Percentiles rank a stretch among this genome's conserved stretches.
Evolutionary conservation across 768 basidiomycete genomes (phyloP).

Genomic region (Terana coerulea): DNA sequence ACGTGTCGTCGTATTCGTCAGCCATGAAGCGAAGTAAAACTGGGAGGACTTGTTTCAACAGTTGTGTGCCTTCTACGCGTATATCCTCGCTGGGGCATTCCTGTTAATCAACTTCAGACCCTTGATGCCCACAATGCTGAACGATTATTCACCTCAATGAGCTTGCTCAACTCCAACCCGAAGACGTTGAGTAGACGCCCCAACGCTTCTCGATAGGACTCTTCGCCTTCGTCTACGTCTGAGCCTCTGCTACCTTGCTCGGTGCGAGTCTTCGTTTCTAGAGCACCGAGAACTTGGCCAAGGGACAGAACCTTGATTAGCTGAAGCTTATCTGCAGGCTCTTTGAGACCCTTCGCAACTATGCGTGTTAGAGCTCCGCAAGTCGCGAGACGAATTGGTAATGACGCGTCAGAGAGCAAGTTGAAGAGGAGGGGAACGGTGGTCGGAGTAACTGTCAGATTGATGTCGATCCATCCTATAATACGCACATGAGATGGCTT

Average conservation of each 20-base stretch:
- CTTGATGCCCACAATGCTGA: neutral
- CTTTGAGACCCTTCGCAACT: conserved; percentile 90
- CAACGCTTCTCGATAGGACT: conserved; percentile 84
- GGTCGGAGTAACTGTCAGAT: conserved; percentile 86
- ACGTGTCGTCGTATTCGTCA: conserved; percentile 88
- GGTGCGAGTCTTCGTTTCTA: conserved; percentile 72
- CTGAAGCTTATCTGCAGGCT: conserved; percentile 84
- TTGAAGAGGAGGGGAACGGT: conserved; percentile 84
- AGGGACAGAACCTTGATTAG: conserved; percentile 87
- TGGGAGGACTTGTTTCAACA: conserved; percentile 69
- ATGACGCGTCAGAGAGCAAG: conserved; percentile 71
- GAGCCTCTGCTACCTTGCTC: conserved; percentile 64
- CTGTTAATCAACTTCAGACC: conserved; percentile 30
- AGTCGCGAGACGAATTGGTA: conserved; percentile 81
- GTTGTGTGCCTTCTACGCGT: conserved; percentile 55
- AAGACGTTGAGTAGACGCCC: conserved; percentile 79
- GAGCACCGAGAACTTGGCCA: conserved; percentile 72
- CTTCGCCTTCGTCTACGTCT: conserved; percentile 81
- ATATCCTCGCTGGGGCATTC: conserved; percentile 58
- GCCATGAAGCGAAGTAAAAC: conserved; percentile 85
- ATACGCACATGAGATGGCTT: conserved; percentile 5
- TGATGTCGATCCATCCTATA: conserved; percentile 96
- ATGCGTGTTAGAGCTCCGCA: conserved; percentile 78
- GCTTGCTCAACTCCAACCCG: conserved; percentile 79
- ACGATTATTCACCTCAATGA: conserved; percentile 65